Evolutionary conservation across 306 rosid genomes (phyloP).

Genomic region (Boehmeria nivea): DNA sequence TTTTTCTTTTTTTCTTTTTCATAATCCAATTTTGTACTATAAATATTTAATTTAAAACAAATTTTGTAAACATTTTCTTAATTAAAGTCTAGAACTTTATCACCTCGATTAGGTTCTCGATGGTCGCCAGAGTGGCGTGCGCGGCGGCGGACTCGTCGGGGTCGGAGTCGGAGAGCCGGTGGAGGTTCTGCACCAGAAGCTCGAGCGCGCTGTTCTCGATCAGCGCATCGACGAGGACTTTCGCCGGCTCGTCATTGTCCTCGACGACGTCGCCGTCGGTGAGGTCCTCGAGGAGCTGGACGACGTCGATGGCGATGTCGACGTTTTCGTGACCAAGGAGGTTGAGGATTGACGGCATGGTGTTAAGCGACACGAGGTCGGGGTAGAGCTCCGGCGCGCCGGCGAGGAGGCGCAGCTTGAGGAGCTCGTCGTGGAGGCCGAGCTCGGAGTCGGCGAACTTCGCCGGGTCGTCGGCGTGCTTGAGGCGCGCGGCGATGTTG

Average conservation of each 20-base stretch:
- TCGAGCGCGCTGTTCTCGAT: conserved; percentile 74
- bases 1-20: too few relatives aligned
- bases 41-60: too few relatives aligned
- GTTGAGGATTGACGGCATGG: conserved; percentile 69
- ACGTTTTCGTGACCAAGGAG: conserved; percentile 74
- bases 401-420: conserved; percentile 73
- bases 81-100: too few relatives aligned
- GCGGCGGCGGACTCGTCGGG: conserved; percentile 69
- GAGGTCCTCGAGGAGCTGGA: conserved; percentile 70
- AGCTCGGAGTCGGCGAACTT: conserved; percentile 89
- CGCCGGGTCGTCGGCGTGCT: conserved; percentile 78
- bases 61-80: too few relatives aligned
- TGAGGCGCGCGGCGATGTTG: conserved; percentile 86
- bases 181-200: conserved; percentile 70
- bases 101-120: conserved; percentile 81
- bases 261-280: conserved; percentile 85
- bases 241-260: conserved; percentile 69
- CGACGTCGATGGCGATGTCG: conserved; percentile 82
- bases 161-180: conserved; percentile 59
- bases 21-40: too few relatives aligned
- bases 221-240: conserved; percentile 63
- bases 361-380: conserved; percentile 65
- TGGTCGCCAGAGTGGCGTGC: conserved; percentile 58
- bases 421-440: conserved; percentile 89
- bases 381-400: conserved; percentile 91